Evolutionary conservation across 1,284 basidiomycete genomes (phyloP).

Genomic region (Ustanciosporium gigantosporum): DNA sequence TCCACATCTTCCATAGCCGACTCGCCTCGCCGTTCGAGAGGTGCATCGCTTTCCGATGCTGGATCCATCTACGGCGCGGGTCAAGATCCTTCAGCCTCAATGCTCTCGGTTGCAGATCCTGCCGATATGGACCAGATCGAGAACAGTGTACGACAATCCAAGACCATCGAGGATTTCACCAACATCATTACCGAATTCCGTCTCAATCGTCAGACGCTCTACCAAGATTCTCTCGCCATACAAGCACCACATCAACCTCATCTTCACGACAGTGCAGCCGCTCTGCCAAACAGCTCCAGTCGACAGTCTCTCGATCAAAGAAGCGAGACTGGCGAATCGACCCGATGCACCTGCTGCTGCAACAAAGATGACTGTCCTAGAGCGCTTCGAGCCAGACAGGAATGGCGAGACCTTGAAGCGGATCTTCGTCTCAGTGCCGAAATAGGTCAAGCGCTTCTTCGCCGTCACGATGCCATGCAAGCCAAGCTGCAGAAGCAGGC

Average conservation of each 20-base stretch:
- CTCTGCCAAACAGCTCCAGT: constrained; percentile 9
- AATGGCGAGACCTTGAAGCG: constrained; percentile 56
- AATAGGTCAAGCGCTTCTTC: constrained; percentile 85
- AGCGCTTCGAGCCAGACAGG: constrained; percentile 45
- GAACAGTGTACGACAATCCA: constrained; percentile 43
- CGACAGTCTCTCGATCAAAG: constrained; percentile 25
- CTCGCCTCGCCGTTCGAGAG: constrained; percentile 18
- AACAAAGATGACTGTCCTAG: constrained; percentile 45
- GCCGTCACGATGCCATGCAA: constrained; percentile 82
- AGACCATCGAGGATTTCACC: constrained; percentile 56
- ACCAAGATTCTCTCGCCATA: constrained; percentile 22
- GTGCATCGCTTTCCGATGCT: constrained; percentile 16
- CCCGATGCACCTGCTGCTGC: constrained; percentile 52
- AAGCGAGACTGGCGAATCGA: constrained; percentile 14
- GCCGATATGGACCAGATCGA: constrained; percentile 40
- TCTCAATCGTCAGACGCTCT: constrained; percentile 38
- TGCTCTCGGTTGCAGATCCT: constrained; percentile 33
- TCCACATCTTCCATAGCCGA: neutral
- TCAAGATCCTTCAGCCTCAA: constrained; percentile 18
- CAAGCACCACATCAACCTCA: neutral
- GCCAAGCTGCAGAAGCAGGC: constrained; percentile 64
- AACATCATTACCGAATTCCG: constrained; percentile 54
- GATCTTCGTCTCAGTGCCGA: constrained; percentile 67
- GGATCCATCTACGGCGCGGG: constrained; percentile 21
- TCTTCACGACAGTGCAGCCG: neutral